Conservation (phyloP, 2,329 filamentous ascomycete genomes). For the Verticillium albo-atrum region DNA sequence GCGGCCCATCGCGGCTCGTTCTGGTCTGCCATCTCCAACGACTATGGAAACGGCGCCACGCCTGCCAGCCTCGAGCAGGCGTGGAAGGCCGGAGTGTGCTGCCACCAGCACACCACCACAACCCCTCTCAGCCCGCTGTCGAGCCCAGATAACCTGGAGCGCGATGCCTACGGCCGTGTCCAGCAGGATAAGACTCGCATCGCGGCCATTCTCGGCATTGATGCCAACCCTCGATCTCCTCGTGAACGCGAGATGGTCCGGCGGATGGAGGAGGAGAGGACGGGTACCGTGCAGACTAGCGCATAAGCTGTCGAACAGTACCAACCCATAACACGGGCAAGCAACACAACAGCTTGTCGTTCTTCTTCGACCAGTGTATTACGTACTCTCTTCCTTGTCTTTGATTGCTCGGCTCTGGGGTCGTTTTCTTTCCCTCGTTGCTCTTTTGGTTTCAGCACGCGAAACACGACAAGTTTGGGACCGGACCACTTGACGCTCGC, state of each 20-base stretch:
- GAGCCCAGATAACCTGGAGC: constrained; percentile 42
- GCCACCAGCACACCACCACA: constrained; percentile 30
- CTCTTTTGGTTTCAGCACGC: not conserved
- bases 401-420: not conserved
- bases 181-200: constrained; percentile 56
- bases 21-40: constrained; percentile 67
- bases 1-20: constrained; percentile 65
- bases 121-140: constrained; percentile 51
- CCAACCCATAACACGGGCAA: not conserved
- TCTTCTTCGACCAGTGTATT: constrained; percentile 10
- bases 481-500: not conserved
- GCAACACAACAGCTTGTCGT: not conserved
- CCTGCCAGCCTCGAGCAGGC: constrained; percentile 64
- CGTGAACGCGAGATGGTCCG: constrained; percentile 54
- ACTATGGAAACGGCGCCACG: constrained; percentile 63
- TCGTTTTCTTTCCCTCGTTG: not conserved
- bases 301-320: constrained; percentile 17
- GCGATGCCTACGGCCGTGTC: constrained; percentile 32
- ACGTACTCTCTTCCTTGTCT: constrained; percentile 4
- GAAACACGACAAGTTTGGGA: not conserved
- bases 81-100: constrained; percentile 51
- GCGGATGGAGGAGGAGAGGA: constrained; percentile 48
- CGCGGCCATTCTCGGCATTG: constrained; percentile 57
- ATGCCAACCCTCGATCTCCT: constrained; percentile 52
- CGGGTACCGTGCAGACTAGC: constrained; percentile 20